Evolutionary conservation across 208 protist genomes (phyloP).

Genomic region (Phytomonas francai): DNA sequence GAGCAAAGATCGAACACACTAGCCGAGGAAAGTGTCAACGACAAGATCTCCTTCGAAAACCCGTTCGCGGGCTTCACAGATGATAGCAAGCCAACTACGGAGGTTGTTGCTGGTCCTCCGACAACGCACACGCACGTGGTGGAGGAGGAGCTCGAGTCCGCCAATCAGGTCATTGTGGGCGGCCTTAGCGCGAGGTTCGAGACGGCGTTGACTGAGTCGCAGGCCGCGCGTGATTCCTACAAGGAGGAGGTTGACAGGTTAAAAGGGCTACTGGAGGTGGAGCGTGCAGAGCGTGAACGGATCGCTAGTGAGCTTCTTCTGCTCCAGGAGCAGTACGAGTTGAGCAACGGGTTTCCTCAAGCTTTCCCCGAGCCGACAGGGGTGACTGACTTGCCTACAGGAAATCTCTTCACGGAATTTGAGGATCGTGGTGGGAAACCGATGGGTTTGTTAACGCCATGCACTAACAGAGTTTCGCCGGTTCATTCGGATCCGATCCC

Average conservation of each 20-base stretch:
- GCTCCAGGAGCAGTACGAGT: neutral
- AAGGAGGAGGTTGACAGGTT: constrained; percentile 4
- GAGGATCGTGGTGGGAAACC: neutral
- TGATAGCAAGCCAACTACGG: constrained; percentile 11
- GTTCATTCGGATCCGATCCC: neutral
- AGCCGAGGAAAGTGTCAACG: neutral
- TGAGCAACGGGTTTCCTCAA: neutral
- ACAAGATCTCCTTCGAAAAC: constrained; percentile 7
- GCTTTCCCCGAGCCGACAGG: neutral
- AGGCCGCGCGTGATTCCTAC: neutral
- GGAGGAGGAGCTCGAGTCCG: constrained; percentile 12
- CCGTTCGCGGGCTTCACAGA: constrained; percentile 13
- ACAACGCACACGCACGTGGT: neutral
- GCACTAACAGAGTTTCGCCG: neutral
- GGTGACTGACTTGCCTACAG: neutral
- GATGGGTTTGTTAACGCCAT: neutral
- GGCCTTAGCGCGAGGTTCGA: constrained; percentile 17
- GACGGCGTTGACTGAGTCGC: constrained; percentile 7
- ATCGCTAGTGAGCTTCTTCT: neutral
- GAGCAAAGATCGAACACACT: neutral
- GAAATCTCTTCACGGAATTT: neutral
- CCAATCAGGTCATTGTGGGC: constrained; percentile 11
- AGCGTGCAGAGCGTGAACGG: neutral
- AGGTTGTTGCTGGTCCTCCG: neutral
- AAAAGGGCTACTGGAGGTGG: neutral